These are phyloP conservation scores for Grigorovia humatica DNA, from an alignment of 805 yeast species.

Conservation along the genomic window DNA sequence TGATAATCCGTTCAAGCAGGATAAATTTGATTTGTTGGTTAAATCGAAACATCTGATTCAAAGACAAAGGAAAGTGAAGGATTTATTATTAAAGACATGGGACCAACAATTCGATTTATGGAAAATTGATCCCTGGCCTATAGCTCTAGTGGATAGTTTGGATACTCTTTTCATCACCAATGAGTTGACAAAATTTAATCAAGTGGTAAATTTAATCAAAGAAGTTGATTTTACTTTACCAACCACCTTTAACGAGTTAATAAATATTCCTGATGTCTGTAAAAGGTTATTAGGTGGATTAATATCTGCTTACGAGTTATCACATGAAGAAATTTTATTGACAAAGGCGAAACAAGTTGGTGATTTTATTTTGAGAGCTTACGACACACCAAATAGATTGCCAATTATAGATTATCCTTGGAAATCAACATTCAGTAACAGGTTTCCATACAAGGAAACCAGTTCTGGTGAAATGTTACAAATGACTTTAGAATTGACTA, in stretches of 20 bases:
- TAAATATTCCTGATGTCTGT: conserved; percentile 38
- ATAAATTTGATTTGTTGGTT: neutral
- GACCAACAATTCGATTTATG: conserved; percentile 8
- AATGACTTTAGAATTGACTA: conserved; percentile 41
- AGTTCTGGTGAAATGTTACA: conserved; percentile 41
- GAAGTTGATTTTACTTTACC: conserved; percentile 33
- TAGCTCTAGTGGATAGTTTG: conserved; percentile 40
- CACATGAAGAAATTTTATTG: conserved; percentile 28
- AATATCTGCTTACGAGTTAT: conserved; percentile 41
- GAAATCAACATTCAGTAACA: conserved; percentile 28
- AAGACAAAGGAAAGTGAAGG: neutral
- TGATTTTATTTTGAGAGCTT: conserved; percentile 40
- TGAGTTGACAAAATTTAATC: conserved; percentile 30
- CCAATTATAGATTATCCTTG: conserved; percentile 40
- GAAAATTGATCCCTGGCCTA: conserved; percentile 31
- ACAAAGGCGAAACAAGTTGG: conserved; percentile 37
- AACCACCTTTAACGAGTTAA: conserved; percentile 35
- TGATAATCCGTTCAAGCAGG: neutral
- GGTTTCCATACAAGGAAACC: conserved; percentile 30
- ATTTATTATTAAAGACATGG: conserved; percentile 33
- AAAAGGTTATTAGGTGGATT: conserved; percentile 42
- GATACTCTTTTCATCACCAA: conserved; percentile 43
- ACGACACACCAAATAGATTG: conserved; percentile 49
- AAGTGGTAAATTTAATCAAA: conserved; percentile 30
- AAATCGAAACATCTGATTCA: neutral